Conservation (phyloP, 495 filamentous ascomycete species). For the Pseudevernia furfuracea region DNA sequence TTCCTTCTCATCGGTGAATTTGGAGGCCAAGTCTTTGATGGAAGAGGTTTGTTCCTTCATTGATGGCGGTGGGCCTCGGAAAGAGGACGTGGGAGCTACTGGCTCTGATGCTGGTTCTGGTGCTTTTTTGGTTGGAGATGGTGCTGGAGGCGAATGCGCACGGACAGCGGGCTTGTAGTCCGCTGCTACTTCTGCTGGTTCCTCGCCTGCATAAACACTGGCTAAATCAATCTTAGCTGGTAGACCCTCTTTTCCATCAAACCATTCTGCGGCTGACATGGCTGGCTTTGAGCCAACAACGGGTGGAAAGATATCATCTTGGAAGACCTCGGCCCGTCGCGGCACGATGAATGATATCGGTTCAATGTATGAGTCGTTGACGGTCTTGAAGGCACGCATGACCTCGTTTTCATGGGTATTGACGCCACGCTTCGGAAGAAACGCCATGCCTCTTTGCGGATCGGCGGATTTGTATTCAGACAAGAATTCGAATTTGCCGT, state of each 20-base stretch:
- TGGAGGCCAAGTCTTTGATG: slow-evolving; percentile 73
- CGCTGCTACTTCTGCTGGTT: slow-evolving; percentile 62
- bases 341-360: slow-evolving; percentile 97
- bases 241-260: slow-evolving; percentile 70
- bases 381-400: slow-evolving; percentile 91
- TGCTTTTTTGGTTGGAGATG: slow-evolving; percentile 49
- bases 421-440: slow-evolving; percentile 89
- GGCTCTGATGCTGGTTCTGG: slow-evolving; percentile 43
- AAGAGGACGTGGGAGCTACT: slow-evolving; percentile 31
- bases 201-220: slow-evolving; percentile 78
- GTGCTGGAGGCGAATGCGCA: slow-evolving; percentile 40
- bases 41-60: slow-evolving; percentile 78
- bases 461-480: slow-evolving; percentile 93
- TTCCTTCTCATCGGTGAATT: slow-evolving; percentile 70
- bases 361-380: slow-evolving; percentile 89
- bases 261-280: slow-evolving; percentile 74
- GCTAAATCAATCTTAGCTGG: slow-evolving; percentile 90
- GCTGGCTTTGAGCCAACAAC: slow-evolving; percentile 68
- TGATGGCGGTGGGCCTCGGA: slow-evolving; percentile 51
- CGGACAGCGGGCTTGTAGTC: slow-evolving; percentile 55
- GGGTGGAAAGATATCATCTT: slow-evolving; percentile 93
- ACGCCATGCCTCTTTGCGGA: slow-evolving; percentile 89
- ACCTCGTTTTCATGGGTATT: slow-evolving; percentile 97
- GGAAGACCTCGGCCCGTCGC: slow-evolving; percentile 90
- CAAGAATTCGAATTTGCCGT: slow-evolving; percentile 94